Percentiles rank a stretch among this genome's conserved stretches.
These are phyloP conservation scores for Boletus rufocinnamomeus DNA, from an alignment of 768 basidiomycete species.

Conservation along the genomic window DNA sequence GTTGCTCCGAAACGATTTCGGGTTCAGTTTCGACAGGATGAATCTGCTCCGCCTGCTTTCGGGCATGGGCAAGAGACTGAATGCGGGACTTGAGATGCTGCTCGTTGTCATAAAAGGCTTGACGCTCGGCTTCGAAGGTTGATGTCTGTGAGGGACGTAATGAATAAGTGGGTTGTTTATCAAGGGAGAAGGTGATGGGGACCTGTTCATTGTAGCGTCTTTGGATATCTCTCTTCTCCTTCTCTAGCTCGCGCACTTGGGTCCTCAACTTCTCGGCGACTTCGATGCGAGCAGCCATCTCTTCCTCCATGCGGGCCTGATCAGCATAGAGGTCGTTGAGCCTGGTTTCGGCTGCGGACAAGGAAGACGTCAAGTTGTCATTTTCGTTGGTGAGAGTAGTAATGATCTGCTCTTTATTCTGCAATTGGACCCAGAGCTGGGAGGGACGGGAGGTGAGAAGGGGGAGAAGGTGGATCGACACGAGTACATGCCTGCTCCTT, in stretches of 20 bases:
- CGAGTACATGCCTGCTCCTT: conserved; percentile 67
- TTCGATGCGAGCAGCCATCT: conserved; percentile 79
- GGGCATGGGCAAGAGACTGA: conserved; percentile 69
- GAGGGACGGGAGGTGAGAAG: conserved; percentile 10
- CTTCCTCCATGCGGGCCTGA: conserved; percentile 78
- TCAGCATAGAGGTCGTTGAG: conserved; percentile 80
- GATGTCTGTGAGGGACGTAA: conserved; percentile 52
- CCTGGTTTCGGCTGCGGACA: conserved; percentile 69
- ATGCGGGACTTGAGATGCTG: conserved; percentile 92
- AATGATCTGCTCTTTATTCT: conserved; percentile 77
- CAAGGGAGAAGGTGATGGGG: conserved; percentile 12
- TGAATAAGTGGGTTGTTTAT: conserved; percentile 17
- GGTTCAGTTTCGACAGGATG: conserved; percentile 40
- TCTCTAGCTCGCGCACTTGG: conserved; percentile 84
- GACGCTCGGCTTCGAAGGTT: conserved; percentile 89
- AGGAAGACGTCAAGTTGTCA: conserved; percentile 59
- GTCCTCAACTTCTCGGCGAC: conserved; percentile 78
- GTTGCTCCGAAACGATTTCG: conserved; percentile 43
- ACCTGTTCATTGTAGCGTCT: conserved; percentile 91
- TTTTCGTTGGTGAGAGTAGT: conserved; percentile 62
- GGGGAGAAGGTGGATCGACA: conserved; percentile 6
- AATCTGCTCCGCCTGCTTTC: conserved; percentile 51
- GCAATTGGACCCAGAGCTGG: conserved; percentile 76
- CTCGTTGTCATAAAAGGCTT: conserved; percentile 91
- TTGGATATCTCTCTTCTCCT: conserved; percentile 80